These are phyloP conservation scores for Patellifolia procumbens DNA, from an alignment of 179 eudicot genomes.

Conservation along the genomic window DNA sequence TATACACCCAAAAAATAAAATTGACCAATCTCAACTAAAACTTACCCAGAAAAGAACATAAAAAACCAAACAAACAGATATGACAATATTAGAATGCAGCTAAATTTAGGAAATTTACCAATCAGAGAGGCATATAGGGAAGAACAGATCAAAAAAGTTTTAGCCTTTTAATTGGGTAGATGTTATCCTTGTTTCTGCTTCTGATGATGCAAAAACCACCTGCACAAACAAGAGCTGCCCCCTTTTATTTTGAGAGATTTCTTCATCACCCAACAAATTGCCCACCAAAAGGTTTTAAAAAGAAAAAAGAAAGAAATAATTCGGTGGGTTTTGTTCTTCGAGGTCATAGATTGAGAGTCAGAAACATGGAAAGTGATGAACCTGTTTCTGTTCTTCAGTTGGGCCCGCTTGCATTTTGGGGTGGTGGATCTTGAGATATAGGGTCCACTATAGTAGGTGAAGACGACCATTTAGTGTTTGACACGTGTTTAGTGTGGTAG, in stretches of 20 bases:
- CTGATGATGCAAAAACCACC: constrained; percentile 22
- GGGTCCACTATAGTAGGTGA: not conserved
- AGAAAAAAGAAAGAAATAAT: not conserved
- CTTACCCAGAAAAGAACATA: not conserved
- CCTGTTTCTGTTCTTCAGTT: constrained; percentile 19
- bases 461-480: not conserved
- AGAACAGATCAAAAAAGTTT: not conserved
- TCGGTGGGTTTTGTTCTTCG: constrained; percentile 21
- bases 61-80: not conserved
- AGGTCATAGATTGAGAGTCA: not conserved
- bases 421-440: not conserved
- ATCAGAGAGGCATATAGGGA: too few species aligned
- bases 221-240: not conserved
- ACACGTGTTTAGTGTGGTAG: not conserved
- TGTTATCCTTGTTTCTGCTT: not conserved
- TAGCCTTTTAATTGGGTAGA: not conserved
- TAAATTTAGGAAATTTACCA: not conserved
- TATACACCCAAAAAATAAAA: too few species aligned
- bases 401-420: constrained; percentile 22
- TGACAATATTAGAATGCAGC: not conserved
- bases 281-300: not conserved
- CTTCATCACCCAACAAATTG: constrained; percentile 1
- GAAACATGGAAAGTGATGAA: constrained; percentile 35
- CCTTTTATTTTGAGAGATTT: constrained; percentile 24
- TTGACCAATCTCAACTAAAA: not conserved